These are phyloP conservation scores for Gomphus bonarii DNA, from an alignment of 1,284 basidiomycete species.

Conservation along the genomic window DNA sequence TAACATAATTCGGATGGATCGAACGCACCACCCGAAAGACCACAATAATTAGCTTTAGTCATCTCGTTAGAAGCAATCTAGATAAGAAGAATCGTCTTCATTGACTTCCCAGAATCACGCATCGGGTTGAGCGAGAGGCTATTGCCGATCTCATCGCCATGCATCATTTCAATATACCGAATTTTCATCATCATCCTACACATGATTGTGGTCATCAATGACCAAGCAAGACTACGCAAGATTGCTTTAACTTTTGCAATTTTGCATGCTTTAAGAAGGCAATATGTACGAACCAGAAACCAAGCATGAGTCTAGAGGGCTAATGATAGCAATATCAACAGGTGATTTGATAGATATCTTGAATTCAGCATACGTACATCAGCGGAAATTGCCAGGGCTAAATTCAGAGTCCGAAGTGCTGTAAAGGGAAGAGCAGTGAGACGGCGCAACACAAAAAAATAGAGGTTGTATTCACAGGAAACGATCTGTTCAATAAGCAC, in stretches of 20 bases:
- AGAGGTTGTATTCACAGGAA: neutral
- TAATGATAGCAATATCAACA: no score
- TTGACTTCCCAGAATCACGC: no score
- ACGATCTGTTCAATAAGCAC: neutral
- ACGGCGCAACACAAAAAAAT: neutral
- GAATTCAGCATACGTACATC: neutral
- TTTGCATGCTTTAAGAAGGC: neutral
- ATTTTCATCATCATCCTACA: neutral
- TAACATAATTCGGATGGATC: no score
- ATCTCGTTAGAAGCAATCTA: no score
- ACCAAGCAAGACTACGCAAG: neutral
- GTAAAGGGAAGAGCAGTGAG: neutral
- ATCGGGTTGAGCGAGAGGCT: no score
- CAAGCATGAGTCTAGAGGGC: no score
- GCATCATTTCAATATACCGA: neutral
- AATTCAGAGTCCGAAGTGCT: neutral
- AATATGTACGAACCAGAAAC: neutral
- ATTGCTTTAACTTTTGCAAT: neutral
- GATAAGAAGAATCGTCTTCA: no score
- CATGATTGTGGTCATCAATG: neutral
- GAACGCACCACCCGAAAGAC: no score
- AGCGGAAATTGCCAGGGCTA: neutral
- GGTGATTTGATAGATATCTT: no score
- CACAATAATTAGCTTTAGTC: no score
- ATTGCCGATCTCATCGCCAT: no score